phyloP scores from a whole-genome alignment of 306 rosid genomes.

The Quercus cerris region DNA sequence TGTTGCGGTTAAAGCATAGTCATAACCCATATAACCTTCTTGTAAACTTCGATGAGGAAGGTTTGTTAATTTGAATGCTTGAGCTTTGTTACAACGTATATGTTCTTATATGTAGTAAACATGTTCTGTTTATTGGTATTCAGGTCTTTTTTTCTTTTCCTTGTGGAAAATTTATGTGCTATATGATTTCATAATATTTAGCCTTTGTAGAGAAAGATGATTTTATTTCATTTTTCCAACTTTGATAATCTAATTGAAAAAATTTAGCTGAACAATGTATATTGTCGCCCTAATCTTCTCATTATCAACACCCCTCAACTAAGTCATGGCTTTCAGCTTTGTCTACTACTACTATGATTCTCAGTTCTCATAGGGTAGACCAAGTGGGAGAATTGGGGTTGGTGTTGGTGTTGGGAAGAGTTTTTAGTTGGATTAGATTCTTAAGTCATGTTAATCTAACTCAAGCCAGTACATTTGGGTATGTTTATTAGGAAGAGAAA shows the following conservation, averaged over 20 bases:
- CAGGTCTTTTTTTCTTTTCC: not conserved
- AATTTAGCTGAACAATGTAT: not conserved
- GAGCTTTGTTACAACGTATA: not conserved
- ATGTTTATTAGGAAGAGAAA: not conserved
- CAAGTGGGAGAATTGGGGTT: too few relatives aligned
- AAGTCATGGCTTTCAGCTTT: not conserved
- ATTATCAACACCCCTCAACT: not conserved
- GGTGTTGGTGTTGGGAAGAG: not conserved
- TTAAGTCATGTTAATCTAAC: slow-evolving; percentile 58
- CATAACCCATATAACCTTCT: slow-evolving; percentile 92
- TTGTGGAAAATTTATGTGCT: not conserved
- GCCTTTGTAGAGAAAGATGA: not conserved
- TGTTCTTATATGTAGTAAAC: not conserved
- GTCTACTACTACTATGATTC: not conserved
- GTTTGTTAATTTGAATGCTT: slow-evolving; percentile 42
- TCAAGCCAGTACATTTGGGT: slow-evolving; percentile 14
- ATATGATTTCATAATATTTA: not conserved
- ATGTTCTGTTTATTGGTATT: not conserved
- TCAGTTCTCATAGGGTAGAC: too few relatives aligned
- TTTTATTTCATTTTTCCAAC: not conserved
- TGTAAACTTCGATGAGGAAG: slow-evolving; percentile 61
- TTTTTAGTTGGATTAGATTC: not conserved
- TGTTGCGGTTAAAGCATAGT: slow-evolving; percentile 83
- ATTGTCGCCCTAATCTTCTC: not conserved
- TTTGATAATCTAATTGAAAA: not conserved